These are phyloP conservation scores for Cercospora brassicicola DNA, from an alignment of 2,329 filamentous ascomycete species.

Conservation along the genomic window DNA sequence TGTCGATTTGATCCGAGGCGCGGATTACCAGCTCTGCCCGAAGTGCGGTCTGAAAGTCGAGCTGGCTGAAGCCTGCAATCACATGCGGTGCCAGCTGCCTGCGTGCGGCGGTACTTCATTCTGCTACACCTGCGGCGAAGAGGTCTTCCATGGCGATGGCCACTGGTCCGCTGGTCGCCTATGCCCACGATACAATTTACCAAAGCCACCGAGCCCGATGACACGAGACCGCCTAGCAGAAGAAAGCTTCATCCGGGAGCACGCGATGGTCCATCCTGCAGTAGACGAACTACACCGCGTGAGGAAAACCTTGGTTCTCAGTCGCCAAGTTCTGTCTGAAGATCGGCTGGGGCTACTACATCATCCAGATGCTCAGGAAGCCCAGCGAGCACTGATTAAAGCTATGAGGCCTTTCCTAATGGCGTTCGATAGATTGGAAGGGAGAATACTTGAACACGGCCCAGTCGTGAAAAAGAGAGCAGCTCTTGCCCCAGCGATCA, in stretches of 20 bases:
- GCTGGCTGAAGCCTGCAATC: constrained; percentile 5
- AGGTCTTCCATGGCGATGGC: background rate
- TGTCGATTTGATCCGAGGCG: background rate
- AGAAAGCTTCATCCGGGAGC: background rate
- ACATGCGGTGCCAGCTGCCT: background rate
- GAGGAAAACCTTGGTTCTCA: background rate
- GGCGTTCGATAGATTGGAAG: background rate
- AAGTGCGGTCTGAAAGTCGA: background rate
- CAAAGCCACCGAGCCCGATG: background rate
- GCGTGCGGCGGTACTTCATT: background rate
- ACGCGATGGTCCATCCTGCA: background rate
- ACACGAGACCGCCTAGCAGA: background rate
- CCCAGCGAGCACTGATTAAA: background rate
- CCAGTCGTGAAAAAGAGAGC: background rate
- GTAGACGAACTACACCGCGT: background rate
- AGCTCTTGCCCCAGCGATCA: background rate
- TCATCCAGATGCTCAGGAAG: background rate
- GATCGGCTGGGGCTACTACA: background rate
- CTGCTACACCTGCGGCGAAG: constrained; percentile 5
- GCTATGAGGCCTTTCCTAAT: background rate
- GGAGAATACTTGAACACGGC: background rate
- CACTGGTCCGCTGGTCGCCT: background rate
- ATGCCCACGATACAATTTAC: background rate
- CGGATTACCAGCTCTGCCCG: background rate
- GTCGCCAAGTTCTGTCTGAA: background rate